Evolutionary conservation across 2,329 filamentous ascomycete genomes (phyloP).

Genomic region (Colletotrichum sp.): DNA sequence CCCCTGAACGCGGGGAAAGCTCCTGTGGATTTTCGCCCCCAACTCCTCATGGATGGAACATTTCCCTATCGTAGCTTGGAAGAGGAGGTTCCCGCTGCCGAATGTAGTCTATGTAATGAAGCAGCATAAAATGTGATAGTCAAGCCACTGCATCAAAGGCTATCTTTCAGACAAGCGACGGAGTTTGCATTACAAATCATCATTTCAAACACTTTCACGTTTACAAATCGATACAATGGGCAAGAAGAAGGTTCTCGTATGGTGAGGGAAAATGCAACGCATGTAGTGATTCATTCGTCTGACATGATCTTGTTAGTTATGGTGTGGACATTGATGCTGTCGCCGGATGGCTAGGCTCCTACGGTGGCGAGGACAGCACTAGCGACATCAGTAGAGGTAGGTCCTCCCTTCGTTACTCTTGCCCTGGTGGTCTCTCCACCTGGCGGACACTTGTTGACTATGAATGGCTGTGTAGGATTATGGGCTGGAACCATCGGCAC

Average conservation of each 20-base stretch:
- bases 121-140: not conserved
- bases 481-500: slow-evolving; percentile 74
- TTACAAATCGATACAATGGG: slow-evolving; percentile 17
- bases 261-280: not conserved
- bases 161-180: not conserved
- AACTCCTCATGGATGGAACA: not conserved
- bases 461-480: slow-evolving; percentile 44
- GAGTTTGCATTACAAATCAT: not conserved
- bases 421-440: not conserved
- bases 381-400: slow-evolving; percentile 74
- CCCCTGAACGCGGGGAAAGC: not conserved
- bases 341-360: slow-evolving; percentile 76
- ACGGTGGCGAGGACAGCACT: slow-evolving; percentile 74
- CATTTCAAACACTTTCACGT: not conserved
- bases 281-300: not conserved
- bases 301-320: slow-evolving; percentile 46
- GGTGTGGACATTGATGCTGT: slow-evolving; percentile 79
- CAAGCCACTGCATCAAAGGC: not conserved
- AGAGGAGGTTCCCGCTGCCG: too few relatives aligned
- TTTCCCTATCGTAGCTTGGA: not conserved
- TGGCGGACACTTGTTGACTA: not conserved
- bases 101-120: not conserved
- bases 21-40: not conserved
- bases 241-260: slow-evolving; percentile 29
- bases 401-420: not conserved